Base-by-base conservation (phyloP, 192 early-diverging fungal species). In the Umbelopsis vinacea region DNA sequence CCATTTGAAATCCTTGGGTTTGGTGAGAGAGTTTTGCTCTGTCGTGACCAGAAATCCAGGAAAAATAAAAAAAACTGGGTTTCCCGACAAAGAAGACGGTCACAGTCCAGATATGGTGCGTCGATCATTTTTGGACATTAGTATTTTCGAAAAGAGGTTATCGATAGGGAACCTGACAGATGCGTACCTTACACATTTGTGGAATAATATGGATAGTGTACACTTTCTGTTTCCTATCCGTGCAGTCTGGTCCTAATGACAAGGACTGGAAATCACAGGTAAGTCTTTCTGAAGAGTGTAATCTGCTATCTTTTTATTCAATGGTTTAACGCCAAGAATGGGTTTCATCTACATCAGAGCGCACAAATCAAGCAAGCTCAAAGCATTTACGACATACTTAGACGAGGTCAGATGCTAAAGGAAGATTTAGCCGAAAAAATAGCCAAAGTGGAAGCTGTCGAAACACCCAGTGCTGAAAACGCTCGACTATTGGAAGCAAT, bases 1-100 rank as follows among this genome's bases (percentile, higher is more conserved):
- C 85, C 85, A 87, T 86, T 23, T 14, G 72, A 14, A 24, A 17
- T 15, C n/a, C 15, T 6, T 50, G 48, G 17, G 19, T 50, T 21
- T 50, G 9, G 48, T 50, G 40, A 43, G 40, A 43, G 40, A 43
- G 40, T 12, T 43, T 12, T 40, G 38, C 38, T 3, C 8, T 8
- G 1, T 6, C 40, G 40, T 43, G 40, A 43, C 40, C 40, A 7
- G n/a, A 43, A 43, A 43, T 7, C 8, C 11, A 4, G 40, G 8
- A 43, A 43, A 43, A 43, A 43, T 43, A 7, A 43, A 26, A 21
- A 14, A 21, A 48, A 4, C 8, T 60, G 12, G 53, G 40, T 46
- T 29, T 43, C 43, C 37, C 37, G 63, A 45, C 14, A 23, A 67
- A 0, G 63, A 45, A 67, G 43, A 43, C 63, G n/a, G 53, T 66